Evolutionary conservation across 768 basidiomycete species (phyloP).

Genomic region (Tricholoma saponaceum): DNA sequence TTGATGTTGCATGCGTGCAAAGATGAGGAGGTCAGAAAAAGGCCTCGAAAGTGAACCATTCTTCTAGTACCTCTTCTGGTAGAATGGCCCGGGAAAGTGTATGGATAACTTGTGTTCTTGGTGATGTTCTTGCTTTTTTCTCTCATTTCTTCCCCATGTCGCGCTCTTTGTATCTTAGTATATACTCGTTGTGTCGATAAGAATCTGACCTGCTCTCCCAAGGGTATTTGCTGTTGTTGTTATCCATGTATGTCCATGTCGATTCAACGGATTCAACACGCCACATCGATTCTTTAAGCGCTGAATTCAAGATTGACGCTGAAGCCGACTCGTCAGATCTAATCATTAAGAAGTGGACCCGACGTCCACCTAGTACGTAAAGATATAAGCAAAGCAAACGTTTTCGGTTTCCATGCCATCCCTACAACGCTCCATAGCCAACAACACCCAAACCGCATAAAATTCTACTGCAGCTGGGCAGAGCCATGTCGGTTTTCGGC

Average conservation of each 20-base stretch:
- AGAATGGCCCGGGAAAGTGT: not conserved
- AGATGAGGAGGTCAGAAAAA: slow-evolving; percentile 78
- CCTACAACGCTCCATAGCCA: not conserved
- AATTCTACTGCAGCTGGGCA: not conserved
- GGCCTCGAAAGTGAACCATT: slow-evolving; percentile 16
- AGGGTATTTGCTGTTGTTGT: not conserved
- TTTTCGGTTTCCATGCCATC: not conserved
- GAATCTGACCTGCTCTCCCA: not conserved
- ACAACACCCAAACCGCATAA: too few relatives aligned
- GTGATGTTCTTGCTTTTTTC: not conserved
- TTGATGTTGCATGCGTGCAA: slow-evolving; percentile 79
- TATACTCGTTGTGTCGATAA: not conserved
- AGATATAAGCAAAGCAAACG: not conserved
- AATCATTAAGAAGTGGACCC: not conserved
- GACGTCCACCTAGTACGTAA: not conserved
- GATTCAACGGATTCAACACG: too few relatives aligned
- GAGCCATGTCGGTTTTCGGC: not conserved
- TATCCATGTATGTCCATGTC: too few relatives aligned
- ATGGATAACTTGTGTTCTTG: not conserved
- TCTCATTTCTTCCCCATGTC: not conserved
- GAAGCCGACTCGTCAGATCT: not conserved
- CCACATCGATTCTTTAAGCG: not conserved
- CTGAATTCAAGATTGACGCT: not conserved
- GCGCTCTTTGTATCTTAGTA: not conserved
- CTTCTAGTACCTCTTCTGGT: not conserved